Conservation (phyloP, 2,329 filamentous ascomycete genomes). For the Aspergillus piperis region DNA sequence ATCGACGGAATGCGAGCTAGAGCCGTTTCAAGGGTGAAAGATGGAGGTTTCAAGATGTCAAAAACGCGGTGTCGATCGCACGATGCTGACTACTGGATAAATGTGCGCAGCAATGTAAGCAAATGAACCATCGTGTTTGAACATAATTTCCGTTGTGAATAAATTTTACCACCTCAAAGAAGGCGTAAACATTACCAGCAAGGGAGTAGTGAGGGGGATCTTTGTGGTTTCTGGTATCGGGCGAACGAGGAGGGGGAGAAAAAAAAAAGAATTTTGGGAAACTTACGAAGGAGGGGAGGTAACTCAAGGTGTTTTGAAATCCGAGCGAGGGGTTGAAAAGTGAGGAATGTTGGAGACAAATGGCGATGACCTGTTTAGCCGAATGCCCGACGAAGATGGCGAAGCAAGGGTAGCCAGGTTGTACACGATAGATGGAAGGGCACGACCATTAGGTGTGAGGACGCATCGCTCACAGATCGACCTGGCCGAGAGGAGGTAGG, state of each 20-base stretch:
- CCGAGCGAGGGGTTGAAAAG: constrained; percentile 18
- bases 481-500: constrained; percentile 3
- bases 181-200: neutral
- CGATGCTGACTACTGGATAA: constrained; percentile 20
- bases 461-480: constrained; percentile 21
- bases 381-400: constrained; percentile 23
- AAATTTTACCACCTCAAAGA: neutral
- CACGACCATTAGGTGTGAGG: constrained; percentile 24
- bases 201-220: constrained; percentile 1
- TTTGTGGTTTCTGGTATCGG: neutral
- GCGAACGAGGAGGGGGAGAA: too few species aligned
- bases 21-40: constrained; percentile 20
- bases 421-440: constrained; percentile 21
- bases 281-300: neutral
- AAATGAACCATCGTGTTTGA: constrained; percentile 16
- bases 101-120: constrained; percentile 26
- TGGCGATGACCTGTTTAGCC: constrained; percentile 21
- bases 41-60: constrained; percentile 14
- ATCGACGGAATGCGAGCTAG: constrained; percentile 18
- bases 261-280: neutral
- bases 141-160: neutral
- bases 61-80: constrained; percentile 20
- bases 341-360: constrained; percentile 20
- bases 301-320: constrained; percentile 2
- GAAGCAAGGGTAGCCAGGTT: constrained; percentile 28